Base-by-base conservation (phyloP, 805 yeast species). In the Candida ficus region DNA sequence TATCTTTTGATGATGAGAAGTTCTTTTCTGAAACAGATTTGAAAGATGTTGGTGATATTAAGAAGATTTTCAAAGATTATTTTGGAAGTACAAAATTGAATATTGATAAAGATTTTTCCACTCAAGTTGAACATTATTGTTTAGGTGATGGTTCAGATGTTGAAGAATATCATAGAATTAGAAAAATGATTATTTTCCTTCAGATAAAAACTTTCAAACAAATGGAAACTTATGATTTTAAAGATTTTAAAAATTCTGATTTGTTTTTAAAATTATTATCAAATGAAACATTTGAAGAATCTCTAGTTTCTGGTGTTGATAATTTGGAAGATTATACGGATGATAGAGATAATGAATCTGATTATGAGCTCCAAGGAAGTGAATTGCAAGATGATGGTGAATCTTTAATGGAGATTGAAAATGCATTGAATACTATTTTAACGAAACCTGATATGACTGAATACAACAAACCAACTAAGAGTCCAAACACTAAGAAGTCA, bases 171-270 rank as follows among this genome's bases (percentile, higher is more conserved):
- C 56, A 61, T 6, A 61, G 60, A 19, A 88, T 89, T 0, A 65
- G 95, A 43, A 70, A 67, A 39, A 66, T 78, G 11, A 62, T 88
- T n/a, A 60, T 88, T 20, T 55, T 66, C 2, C 53, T 83, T 4
- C 96, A 88, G 51, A 58, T 67, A 13, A 69, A 70, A 9, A 70
- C 78, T 0, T 76, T 66, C 47, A 60, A 67, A 9, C 59, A 68
- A 17, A 67, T 89, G 69, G 70, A 73, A 34, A 62, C 64, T 7
- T 61, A 66, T 1, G 80, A 80, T 46, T 73, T 77, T 47, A 68
- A 67, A n/a, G 73, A 68, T 7, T 88, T 86, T 58, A 77, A 77
- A 49, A 63, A 62, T 26, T 81, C 90, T 0, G 77, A 71, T 33
- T 51, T 68, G 1, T 83, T 77, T 52, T 50, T 76, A 37, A 70